These are phyloP conservation scores for Pyricularia grisea DNA, from an alignment of 2,329 filamentous ascomycete genomes.

Conservation along the genomic window DNA sequence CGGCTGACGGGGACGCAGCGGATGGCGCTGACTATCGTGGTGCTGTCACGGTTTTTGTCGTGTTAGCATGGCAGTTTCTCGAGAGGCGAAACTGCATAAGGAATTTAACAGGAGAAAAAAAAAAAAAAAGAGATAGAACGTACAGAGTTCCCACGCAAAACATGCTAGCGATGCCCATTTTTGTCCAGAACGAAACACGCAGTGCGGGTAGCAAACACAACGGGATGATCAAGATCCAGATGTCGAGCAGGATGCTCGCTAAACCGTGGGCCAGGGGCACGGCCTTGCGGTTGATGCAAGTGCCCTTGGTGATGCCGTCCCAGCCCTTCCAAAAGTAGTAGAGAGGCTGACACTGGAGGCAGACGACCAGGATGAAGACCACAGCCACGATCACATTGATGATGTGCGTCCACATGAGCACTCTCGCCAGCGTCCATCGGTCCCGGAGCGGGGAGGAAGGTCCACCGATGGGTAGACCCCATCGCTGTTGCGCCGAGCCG, in stretches of 20 bases:
- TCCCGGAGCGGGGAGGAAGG: background rate
- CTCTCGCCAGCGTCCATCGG: background rate
- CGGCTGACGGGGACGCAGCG: background rate
- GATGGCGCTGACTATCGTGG: background rate
- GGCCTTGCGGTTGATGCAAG: background rate
- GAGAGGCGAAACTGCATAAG: background rate
- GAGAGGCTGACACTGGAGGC: background rate
- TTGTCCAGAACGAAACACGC: background rate
- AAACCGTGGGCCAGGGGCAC: background rate
- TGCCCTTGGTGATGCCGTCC: background rate
- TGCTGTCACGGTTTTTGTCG: background rate
- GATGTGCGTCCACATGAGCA: background rate
- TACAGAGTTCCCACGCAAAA: slow-evolving; percentile 3
- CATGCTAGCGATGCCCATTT: slow-evolving; percentile 1
- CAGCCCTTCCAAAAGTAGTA: slow-evolving; percentile 1
- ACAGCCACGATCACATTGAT: background rate
- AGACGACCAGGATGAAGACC: background rate
- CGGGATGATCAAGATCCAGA: slow-evolving; percentile 3
- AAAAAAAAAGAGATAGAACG: background rate
- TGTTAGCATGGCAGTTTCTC: background rate
- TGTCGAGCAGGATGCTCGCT: background rate
- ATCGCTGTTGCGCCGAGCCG: background rate
- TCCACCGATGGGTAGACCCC: background rate
- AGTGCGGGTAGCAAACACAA: background rate
- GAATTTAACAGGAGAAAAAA: background rate